Evolutionary conservation across 768 basidiomycete species (phyloP), one percentile per base, ranked within the genome.

Genomic region (Russula sp.): DNA sequence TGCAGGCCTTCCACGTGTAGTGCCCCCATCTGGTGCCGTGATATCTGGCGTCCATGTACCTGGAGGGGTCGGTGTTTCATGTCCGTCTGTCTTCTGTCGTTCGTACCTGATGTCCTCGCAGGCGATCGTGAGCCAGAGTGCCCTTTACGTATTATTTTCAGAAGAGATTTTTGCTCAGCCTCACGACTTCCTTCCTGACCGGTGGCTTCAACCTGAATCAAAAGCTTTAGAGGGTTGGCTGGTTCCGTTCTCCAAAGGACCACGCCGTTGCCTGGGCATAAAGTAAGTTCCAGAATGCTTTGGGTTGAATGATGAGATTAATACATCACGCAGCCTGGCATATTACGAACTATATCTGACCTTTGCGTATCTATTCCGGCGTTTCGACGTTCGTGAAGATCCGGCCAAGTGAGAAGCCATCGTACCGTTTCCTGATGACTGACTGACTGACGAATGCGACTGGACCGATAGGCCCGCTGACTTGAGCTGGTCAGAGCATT

Each of bases 331-430:
- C 54, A 71, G 71, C 53, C 42, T 63, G 28, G 69, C 65, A 10
- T 70, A 66, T 57, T 65, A 65, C 59, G 64, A 70, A 51, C 49
- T 72, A 8, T 65, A 71, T 53, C 61, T 71, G 24, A 24, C 62
- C 5, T 54, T 72, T 18, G 71, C 61, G 18, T 40, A 71, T 22
- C 11, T 72, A 16, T 66, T 71, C 46, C 69, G 71, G n/a, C 71
- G 69, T 18, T 59, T 72, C 5, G 67, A 70, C 20, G 58, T 72
- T 62, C 40, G 48, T 30, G n/a, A 67, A 7, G 62, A 67, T 42
- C 14, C 4, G 18, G n/a, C 22, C 20, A 65, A 53, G 64, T 65
- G 46, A 55, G 18, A 8, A 13, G 0, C 3, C 22, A 18, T 2
- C n/a, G 2, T 40, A 14, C 8, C 14, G 13, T 44, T 44, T 4